These are phyloP conservation scores for Lolium multiflorum DNA, from an alignment of 176 grass and related monocot species.

Conservation along the genomic window DNA sequence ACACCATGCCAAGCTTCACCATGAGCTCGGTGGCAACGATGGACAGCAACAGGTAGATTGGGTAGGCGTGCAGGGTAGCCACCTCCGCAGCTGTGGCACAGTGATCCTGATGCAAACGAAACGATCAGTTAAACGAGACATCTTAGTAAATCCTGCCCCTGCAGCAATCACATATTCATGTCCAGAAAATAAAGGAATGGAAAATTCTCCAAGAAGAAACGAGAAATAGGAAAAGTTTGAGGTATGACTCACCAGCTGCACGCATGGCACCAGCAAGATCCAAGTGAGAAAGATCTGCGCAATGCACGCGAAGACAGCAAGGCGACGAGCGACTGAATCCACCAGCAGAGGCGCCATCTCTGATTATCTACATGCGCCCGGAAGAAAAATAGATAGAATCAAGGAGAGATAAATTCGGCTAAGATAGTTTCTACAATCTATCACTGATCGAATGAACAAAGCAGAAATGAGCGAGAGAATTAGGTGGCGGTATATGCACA, in stretches of 20 bases:
- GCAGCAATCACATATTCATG: not conserved
- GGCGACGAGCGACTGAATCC: not conserved
- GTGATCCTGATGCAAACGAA: not conserved
- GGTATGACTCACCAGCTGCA: not conserved
- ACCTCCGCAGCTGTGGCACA: not conserved
- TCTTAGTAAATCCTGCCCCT: too few relatives aligned
- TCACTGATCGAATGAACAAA: not conserved
- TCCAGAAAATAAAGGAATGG: not conserved
- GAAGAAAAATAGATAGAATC: not conserved
- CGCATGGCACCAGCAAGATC: not conserved
- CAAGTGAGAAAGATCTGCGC: not conserved
- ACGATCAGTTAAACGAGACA: not conserved
- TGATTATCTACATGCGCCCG: not conserved
- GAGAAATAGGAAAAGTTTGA: not conserved
- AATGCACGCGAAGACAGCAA: not conserved
- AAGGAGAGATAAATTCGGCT: not conserved
- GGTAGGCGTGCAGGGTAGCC: not conserved
- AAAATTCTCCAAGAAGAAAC: not conserved
- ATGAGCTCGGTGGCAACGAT: not conserved
- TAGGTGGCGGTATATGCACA: not conserved
- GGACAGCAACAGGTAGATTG: not conserved
- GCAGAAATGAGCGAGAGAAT: not conserved
- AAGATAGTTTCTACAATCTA: not conserved
- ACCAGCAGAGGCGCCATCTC: not conserved
- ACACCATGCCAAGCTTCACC: not conserved